Percentiles rank a stretch among this genome's conserved stretches.
phyloP scores from a whole-genome alignment of 306 rosid genomes.

The Rosa persica region DNA sequence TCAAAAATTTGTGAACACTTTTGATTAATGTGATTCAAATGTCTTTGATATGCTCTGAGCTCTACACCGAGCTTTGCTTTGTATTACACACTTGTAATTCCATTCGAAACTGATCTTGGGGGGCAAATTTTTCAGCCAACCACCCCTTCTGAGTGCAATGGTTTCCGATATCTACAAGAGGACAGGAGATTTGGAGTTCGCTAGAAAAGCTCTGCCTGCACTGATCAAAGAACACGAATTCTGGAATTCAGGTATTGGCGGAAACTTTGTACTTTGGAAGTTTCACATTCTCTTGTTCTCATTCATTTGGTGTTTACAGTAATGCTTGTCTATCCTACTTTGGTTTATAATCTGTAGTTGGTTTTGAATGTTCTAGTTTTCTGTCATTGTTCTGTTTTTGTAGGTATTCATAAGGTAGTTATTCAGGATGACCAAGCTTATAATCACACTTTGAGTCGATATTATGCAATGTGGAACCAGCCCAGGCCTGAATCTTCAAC shows the following conservation, averaged over 20 bases:
- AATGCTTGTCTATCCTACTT: constrained; percentile 20
- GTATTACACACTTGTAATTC: background rate
- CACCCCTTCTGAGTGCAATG: constrained; percentile 94
- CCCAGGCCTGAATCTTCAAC: constrained; percentile 85
- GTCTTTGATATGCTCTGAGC: background rate
- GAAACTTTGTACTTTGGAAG: constrained; percentile 13
- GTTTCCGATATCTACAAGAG: constrained; percentile 59
- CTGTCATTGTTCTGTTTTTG: constrained; percentile 16
- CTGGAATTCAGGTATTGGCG: constrained; percentile 80
- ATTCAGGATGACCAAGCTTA: constrained; percentile 53
- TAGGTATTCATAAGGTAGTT: constrained; percentile 69
- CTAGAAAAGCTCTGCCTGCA: constrained; percentile 72
- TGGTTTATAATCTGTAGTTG: constrained; percentile 2
- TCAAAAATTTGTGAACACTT: background rate
- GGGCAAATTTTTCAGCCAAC: constrained; percentile 67
- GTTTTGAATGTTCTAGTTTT: constrained; percentile 12
- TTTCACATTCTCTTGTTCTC: constrained; percentile 1
- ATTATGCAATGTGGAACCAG: constrained; percentile 86
- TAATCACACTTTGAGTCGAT: constrained; percentile 60
- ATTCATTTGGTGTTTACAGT: constrained; percentile 3
- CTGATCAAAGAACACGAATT: constrained; percentile 71
- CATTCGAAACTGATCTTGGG: constrained; percentile 15
- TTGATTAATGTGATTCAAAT: background rate
- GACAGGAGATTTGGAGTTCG: constrained; percentile 63
- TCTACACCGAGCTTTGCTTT: background rate